These are phyloP conservation scores for Boletus rufocinnamomeus DNA, from an alignment of 768 basidiomycete species.

Conservation along the genomic window DNA sequence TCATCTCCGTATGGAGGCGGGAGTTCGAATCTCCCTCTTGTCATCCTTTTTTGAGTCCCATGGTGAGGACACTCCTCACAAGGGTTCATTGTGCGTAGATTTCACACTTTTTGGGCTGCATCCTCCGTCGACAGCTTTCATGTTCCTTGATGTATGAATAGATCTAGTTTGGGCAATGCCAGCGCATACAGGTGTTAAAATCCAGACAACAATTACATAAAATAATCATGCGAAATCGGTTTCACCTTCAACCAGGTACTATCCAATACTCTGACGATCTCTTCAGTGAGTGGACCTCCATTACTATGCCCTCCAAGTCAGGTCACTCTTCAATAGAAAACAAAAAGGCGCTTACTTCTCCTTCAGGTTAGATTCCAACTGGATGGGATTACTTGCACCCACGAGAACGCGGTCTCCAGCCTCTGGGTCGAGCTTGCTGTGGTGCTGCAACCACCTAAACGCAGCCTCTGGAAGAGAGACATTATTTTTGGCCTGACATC, in stretches of 20 bases:
- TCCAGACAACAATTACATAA: neutral
- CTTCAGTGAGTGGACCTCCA: slow-evolving; percentile 8
- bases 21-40: slow-evolving; percentile 40
- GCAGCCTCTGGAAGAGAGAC: slow-evolving; percentile 18
- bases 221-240: slow-evolving; percentile 2
- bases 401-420: slow-evolving; percentile 36
- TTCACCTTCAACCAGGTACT: slow-evolving; percentile 12
- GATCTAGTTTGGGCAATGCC: too few relatives aligned
- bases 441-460: slow-evolving; percentile 26
- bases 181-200: neutral
- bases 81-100: neutral
- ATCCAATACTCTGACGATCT: slow-evolving; percentile 2
- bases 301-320: neutral
- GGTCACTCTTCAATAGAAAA: neutral
- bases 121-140: neutral
- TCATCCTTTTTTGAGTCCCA: slow-evolving; percentile 17
- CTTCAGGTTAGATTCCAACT: slow-evolving; percentile 35
- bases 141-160: neutral
- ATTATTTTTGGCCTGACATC: slow-evolving; percentile 13
- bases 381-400: slow-evolving; percentile 37
- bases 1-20: slow-evolving; percentile 37
- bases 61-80: neutral
- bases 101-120: neutral
- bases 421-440: slow-evolving; percentile 19
- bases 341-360: slow-evolving; percentile 5